Base-by-base conservation (phyloP, 2,329 filamentous ascomycete genomes). In the Dactylella cylindrospora region DNA sequence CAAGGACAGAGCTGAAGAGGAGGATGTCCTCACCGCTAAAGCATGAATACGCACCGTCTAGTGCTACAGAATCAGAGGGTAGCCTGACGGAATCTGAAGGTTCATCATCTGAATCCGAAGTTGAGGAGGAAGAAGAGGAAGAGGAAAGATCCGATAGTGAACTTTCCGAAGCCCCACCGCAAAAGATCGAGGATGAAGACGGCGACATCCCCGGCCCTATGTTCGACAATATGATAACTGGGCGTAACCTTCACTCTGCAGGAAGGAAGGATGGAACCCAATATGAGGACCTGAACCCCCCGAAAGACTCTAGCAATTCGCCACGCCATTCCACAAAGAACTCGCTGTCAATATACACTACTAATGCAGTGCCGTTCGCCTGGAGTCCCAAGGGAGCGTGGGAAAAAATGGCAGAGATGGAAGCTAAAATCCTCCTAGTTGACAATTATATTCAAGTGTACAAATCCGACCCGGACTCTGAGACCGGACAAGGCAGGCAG, bases 11-110 rank as follows among this genome's bases (percentile, higher is more conserved):
- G 15, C 32, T 62, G 8, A 41, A 44, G 23, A 38, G 57, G 25
- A 55, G 46, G 13, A 86, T 84, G 1, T 97, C 93, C 0, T 98
- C 93, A 1, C 93, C 93, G 0, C 77, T 98, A 43, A 98, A 98
- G 75, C 91, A 97, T 71, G 91, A 98, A 74, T 98, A 96, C 69
- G 85, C 90, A 65, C 91, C 91, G 10, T 97, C 93, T 0, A 81
- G 84, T 44, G 73, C 77, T 40, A 83, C 80, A 7, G 74, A 76
- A 19, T 73, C 72, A 4, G 40, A 50, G 19, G 50, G 36, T 12
- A 49, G 41, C 23, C 29, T 39, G 43, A 41, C 15, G 4, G 20
- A 57, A 12, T 51, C 59, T 5, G 51, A 57, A 13, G 57, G 33
- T 12, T 80, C 82, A 40, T 75, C 76, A 33, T 80, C 79, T 10